Percentiles rank a stretch among this genome's conserved stretches.
phyloP scores from a whole-genome alignment of 1,284 basidiomycete species.

The Cryptococcus sp. region DNA sequence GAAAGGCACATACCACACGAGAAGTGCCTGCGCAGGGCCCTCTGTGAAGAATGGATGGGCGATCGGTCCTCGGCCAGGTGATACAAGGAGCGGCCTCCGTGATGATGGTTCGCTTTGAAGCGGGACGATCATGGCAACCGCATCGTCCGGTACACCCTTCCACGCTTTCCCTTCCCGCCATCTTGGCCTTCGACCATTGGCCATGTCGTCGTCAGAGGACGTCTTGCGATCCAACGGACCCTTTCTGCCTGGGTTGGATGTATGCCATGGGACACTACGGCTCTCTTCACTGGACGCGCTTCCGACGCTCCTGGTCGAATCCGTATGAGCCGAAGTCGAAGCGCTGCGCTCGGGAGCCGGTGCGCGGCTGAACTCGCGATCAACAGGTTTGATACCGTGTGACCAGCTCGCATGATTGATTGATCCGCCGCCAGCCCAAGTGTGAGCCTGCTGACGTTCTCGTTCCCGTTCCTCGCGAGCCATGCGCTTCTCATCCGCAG shows the following conservation, averaged over 20 bases:
- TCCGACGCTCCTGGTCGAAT: constrained; percentile 7
- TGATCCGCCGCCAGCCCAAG: constrained; percentile 28
- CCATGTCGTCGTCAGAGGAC: no score
- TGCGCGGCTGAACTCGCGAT: neutral
- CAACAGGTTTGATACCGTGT: neutral
- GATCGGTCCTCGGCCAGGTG: neutral
- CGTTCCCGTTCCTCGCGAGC: constrained; percentile 38
- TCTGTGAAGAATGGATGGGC: constrained; percentile 26
- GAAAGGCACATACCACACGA: constrained; percentile 53
- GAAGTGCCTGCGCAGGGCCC: constrained; percentile 35
- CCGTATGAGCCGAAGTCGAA: neutral
- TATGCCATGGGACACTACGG: neutral
- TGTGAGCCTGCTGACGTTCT: constrained; percentile 39
- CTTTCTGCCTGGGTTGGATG: neutral
- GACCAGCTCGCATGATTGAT: neutral
- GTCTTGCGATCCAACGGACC: neutral
- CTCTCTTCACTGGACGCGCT: constrained; percentile 10
- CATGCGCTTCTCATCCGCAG: constrained; percentile 40
- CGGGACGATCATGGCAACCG: constrained; percentile 51
- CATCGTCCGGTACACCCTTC: constrained; percentile 49
- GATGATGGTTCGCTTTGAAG: constrained; percentile 24
- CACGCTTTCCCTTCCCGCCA: constrained; percentile 49
- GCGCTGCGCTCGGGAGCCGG: neutral
- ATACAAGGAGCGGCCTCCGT: neutral
- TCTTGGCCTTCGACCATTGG: neutral